A percentile compares a stretch with the other conserved stretches of the same genome.
These are phyloP conservation scores for Termitomyces sp. DNA, from an alignment of 768 basidiomycete genomes.

Conservation along the genomic window DNA sequence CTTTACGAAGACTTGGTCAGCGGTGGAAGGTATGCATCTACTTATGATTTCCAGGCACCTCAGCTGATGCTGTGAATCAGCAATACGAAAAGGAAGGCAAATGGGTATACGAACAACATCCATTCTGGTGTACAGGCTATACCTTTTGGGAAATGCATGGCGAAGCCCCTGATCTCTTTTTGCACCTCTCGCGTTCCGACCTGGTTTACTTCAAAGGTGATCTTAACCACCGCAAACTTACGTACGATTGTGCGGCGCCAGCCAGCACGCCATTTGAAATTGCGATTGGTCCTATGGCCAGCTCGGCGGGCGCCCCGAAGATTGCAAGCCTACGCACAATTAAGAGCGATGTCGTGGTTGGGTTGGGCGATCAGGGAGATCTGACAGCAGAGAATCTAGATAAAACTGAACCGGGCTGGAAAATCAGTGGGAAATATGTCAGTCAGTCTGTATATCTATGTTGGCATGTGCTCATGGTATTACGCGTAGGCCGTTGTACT, in stretches of 20 bases:
- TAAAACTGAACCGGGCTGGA: conserved; percentile 87
- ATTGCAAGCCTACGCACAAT: conserved; percentile 85
- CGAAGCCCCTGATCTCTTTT: conserved; percentile 87
- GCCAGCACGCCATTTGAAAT: conserved; percentile 83
- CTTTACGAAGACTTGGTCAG: conserved; percentile 68
- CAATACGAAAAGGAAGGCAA: conserved; percentile 90
- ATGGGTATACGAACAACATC: conserved; percentile 93
- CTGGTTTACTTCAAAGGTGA: conserved; percentile 95
- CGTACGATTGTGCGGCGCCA: conserved; percentile 83
- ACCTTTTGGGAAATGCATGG: conserved; percentile 85
- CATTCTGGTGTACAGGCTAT: conserved; percentile 95
- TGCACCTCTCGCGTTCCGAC: conserved; percentile 84
- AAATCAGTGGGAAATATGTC: conserved; percentile 95
- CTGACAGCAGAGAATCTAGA: conserved; percentile 74
- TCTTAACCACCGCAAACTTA: conserved; percentile 87
- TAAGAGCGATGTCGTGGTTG: conserved; percentile 94
- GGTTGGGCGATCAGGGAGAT: conserved; percentile 65
- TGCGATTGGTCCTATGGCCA: conserved; percentile 92
- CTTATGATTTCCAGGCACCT: not conserved
- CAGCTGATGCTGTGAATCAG: conserved; percentile 26
- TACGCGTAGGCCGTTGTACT: conserved; percentile 72
- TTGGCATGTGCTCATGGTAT: not conserved
- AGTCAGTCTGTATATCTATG: conserved; percentile 24
- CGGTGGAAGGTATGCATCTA: conserved; percentile 74
- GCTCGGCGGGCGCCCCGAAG: conserved; percentile 79